Evolutionary conservation across 306 rosid genomes (phyloP).

Genomic region (Acacia confusa): DNA sequence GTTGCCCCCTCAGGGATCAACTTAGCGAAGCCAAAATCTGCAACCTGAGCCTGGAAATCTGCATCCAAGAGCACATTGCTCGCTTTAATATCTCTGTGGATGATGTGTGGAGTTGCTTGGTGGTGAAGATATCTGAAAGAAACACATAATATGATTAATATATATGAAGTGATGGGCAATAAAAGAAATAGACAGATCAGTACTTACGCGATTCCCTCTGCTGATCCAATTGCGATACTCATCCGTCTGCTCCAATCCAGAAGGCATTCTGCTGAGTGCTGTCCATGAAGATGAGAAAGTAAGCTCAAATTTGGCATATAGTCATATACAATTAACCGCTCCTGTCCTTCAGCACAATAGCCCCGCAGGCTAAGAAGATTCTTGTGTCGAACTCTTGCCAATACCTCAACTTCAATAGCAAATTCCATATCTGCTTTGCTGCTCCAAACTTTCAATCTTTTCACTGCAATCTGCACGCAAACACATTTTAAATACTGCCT

Average conservation of each 20-base stretch:
- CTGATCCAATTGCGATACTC: constrained; percentile 12
- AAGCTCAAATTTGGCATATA: constrained; percentile 22
- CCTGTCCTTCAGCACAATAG: constrained; percentile 25
- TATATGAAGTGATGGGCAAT: not conserved
- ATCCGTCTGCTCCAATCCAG: constrained; percentile 14
- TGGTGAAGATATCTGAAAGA: constrained; percentile 80
- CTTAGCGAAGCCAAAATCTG: constrained; percentile 83
- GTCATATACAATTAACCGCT: constrained; percentile 19
- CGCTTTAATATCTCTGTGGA: constrained; percentile 76
- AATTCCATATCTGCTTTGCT: constrained; percentile 21
- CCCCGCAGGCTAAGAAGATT: constrained; percentile 22
- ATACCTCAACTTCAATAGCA: constrained; percentile 16
- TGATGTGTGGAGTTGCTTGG: constrained; percentile 72
- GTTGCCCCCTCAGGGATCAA: constrained; percentile 87
- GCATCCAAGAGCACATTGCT: constrained; percentile 75
- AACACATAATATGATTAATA: constrained; percentile 13
- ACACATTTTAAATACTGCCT: not conserved
- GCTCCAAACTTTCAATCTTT: constrained; percentile 19
- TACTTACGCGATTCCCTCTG: constrained; percentile 7
- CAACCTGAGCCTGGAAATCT: constrained; percentile 67
- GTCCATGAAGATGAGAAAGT: constrained; percentile 21
- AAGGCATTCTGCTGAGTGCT: constrained; percentile 15
- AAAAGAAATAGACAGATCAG: not conserved
- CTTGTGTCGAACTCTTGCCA: constrained; percentile 20
- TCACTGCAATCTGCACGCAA: constrained; percentile 11